These are phyloP conservation scores for Cyberlindnera japonica DNA, from an alignment of 805 yeast genomes.

Conservation along the genomic window DNA sequence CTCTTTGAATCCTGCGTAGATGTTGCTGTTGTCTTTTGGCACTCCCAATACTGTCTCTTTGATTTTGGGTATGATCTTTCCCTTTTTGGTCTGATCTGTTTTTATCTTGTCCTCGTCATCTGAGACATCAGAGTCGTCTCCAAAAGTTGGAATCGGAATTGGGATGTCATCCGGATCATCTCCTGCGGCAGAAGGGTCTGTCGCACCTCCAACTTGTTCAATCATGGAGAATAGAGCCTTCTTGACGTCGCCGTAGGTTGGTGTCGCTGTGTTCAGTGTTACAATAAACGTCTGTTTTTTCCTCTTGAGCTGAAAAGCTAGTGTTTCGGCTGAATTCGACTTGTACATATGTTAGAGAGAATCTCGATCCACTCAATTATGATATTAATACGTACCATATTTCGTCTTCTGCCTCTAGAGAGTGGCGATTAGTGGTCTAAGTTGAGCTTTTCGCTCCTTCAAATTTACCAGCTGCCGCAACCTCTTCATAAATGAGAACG, in stretches of 20 bases:
- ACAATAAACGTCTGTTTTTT: constrained; percentile 34
- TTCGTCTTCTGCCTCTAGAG: not conserved
- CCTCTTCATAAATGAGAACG: no score
- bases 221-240: constrained; percentile 35
- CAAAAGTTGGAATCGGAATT: constrained; percentile 33
- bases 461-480: no score
- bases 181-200: constrained; percentile 22
- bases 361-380: no score
- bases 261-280: constrained; percentile 20
- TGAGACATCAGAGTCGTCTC: constrained; percentile 27
- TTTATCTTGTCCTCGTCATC: constrained; percentile 23
- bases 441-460: no score
- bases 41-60: constrained; percentile 18
- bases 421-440: not conserved
- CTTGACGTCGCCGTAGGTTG: constrained; percentile 28
- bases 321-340: constrained; percentile 12
- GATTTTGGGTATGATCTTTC: constrained; percentile 11
- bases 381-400: not conserved
- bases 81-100: constrained; percentile 8
- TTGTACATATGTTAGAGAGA: not conserved
- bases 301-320: constrained; percentile 30
- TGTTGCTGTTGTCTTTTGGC: constrained; percentile 20
- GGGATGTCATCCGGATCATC: constrained; percentile 33
- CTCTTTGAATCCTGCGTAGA: constrained; percentile 22
- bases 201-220: constrained; percentile 46